A percentile compares a stretch with the other conserved stretches of the same genome.
Conservation (phyloP, 192 early-diverging fungal genomes). For the Coemansia sp. region DNA sequence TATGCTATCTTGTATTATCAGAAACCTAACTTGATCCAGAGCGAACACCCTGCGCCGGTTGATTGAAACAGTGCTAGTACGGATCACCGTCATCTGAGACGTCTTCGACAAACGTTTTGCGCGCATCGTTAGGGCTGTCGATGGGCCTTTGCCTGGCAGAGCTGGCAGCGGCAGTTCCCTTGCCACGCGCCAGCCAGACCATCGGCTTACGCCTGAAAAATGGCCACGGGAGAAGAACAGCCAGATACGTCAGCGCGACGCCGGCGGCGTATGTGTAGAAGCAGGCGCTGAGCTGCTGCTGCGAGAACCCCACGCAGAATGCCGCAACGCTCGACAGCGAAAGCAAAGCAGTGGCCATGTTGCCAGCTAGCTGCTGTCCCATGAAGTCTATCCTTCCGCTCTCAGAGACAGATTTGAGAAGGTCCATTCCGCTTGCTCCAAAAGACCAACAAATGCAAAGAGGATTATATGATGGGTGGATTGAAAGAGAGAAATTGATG, state of each 20-base stretch:
- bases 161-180: neutral
- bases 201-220: constrained; percentile 30
- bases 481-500: neutral
- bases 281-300: constrained; percentile 31
- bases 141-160: neutral
- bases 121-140: constrained; percentile 26
- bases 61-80: too few relatives aligned
- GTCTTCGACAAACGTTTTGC: constrained; percentile 45
- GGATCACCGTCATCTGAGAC: constrained; percentile 39
- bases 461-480: neutral
- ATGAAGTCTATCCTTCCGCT: constrained; percentile 52
- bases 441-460: neutral
- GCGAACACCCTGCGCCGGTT: too few relatives aligned
- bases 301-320: constrained; percentile 24
- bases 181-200: constrained; percentile 35
- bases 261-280: constrained; percentile 37
- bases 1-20: too few relatives aligned
- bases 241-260: constrained; percentile 30
- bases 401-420: constrained; percentile 40
- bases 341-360: constrained; percentile 24
- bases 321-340: constrained; percentile 22
- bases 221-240: constrained; percentile 49
- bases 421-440: constrained; percentile 22
- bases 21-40: too few relatives aligned
- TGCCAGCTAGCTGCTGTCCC: constrained; percentile 46